Base-by-base conservation (phyloP, 441 rosid genomes). In the Gossypium aridum region DNA sequence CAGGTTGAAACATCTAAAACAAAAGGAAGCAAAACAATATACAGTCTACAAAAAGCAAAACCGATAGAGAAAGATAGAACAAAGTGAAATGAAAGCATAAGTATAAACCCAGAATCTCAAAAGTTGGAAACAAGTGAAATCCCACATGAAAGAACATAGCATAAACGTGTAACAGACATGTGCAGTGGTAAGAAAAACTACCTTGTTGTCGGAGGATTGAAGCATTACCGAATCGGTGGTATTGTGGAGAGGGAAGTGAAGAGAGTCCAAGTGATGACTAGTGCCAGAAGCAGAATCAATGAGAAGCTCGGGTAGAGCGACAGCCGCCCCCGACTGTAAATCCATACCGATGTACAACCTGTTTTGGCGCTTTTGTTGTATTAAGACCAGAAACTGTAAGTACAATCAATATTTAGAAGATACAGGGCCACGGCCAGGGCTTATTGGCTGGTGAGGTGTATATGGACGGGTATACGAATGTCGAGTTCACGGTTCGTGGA, bases 241-340 rank as follows among this genome's bases (percentile, higher is more conserved):
- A 57, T 37, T 45, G 20, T 26, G 53, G 13, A 55, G 55, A 64
- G 69, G 63, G 64, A 59, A 60, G 60, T 3, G 80, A 51, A 31
- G 54, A 45, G 2, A 22, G 16, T 10, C 62, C 9, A n/a, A 8
- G 74, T 9, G 22, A 34, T 72, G 51, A 51, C 45, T 70, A 8
- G n/a, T 25, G 9, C 4, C 5, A 16, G 72, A 0, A 22, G 69
- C 39, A 1, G 62, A 59, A 55, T 75, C 72, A 13, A 73, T 71
- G 12, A 60, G 83, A n/a, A 75, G 64, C 72, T 79, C 83, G 19
- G 73, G 59, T 14, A 51, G 68, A 14, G 64, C 47, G 31, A 19
- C 55, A 31, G 39, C 55, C 59, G 13, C 37, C n/a, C 45, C 64
- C 23, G 23, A 70, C 68, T 43, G 72, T 14, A 39, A 1, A 7